Base-by-base conservation (phyloP, 2,329 filamentous ascomycete species). In the Talaromyces piceae region DNA sequence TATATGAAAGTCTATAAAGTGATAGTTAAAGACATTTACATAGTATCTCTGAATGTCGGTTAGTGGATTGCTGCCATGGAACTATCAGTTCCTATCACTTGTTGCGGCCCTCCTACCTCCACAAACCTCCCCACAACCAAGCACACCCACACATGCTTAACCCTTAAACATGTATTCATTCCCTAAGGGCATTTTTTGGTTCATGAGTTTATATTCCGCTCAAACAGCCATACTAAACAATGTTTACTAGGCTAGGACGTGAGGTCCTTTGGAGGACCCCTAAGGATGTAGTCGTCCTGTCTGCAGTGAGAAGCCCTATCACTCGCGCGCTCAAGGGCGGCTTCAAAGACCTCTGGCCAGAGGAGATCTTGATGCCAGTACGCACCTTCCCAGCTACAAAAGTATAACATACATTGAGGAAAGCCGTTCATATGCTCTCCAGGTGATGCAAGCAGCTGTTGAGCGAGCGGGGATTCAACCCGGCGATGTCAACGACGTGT, bases 201-300 rank as follows among this genome's bases (percentile, higher is more conserved):
- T n/a, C n/a, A n/a, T n/a, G n/a, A n/a, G n/a, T n/a, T n/a, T n/a
- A n/a, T n/a, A n/a, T n/a, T n/a, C n/a, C n/a, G n/a, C n/a, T n/a
- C 33, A 20, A 33, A 13, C 13, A 37, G 11, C 4, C 2, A 9
- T 9, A 20, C 16, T 18, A 9, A 37, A 37, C 6, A 37, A 54
- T 54, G 52, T 37, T 54, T 25, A 43, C 45, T 45, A 52, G 45
- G 41, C 39, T 50, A 30, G 41, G 49, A 11, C 49, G 52, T 25
- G 52, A 52, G 26, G 45, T 54, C 45, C 50, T 54, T 4, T 45
- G 50, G 20, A 89, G 95, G 77, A 91, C 93, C 68, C 81, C 89
- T 60, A 89, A 96, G 69, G 91, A 96, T 75, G 79, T 96, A 50
- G 91, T 96, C 69, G 93, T 96, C 66, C 95, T 91, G 8, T 82